Base-by-base conservation (phyloP, 805 yeast genomes). In the Lachancea thermotolerans region DNA sequence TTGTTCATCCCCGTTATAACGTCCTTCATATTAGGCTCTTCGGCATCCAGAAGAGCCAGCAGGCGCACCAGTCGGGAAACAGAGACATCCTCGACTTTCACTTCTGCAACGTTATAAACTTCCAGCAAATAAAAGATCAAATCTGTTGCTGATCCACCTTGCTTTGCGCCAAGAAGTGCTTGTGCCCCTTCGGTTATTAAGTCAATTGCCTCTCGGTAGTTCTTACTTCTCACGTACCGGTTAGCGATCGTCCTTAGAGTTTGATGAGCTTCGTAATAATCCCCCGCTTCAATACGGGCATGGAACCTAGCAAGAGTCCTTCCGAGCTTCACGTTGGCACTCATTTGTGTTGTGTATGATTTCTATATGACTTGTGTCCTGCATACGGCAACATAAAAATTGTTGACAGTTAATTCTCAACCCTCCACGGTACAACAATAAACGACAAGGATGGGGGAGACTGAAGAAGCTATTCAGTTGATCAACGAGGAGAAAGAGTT, bases 191-290 rank as follows among this genome's bases (percentile, higher is more conserved):
- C 79, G 55, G 78, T 78, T 29, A 91, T 71, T 46, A 89, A 67
- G 40, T 85, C 89, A 42, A 79, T 73, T 9, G 97, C 95, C 34
- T 83, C 82, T 2, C 66, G 68, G 60, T 75, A 86, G 48, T 82
- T 78, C 49, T 79, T 78, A 18, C 80, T 60, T 51, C 85, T 78
- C 36, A 85, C 82, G 58, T 85, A 84, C 59, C 99, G 74, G 53
- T 89, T 89, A 35, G 86, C 85, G 44, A 91, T 85, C 5, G 98
- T 88, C 58, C 96, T 73, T 42, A 93, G 73, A 0, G 96, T 90
- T 65, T 93, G 98, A 62, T 91, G 96, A 0, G 98, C 98, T 62
- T 93, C 99, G 62, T 91, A 91, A 67, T 74, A 88, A 45, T 89
- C 85, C 2, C 86, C 87, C 41, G 74, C 74, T 41, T 74, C 77